Conservation (phyloP, 2,329 filamentous ascomycete genomes). For the Hortaea werneckii region DNA sequence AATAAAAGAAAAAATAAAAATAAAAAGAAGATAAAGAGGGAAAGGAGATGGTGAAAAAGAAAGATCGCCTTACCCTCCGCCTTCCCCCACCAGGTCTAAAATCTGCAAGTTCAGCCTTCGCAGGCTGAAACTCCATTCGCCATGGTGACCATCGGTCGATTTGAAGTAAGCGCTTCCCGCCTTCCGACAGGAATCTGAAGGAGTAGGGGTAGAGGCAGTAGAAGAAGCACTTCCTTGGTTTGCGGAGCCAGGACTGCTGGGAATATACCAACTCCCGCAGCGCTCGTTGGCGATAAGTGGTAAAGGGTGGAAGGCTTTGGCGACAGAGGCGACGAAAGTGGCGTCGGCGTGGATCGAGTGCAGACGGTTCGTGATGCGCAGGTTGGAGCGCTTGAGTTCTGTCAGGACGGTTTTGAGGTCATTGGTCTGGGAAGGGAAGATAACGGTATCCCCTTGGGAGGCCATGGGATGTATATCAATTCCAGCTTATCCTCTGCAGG, state of each 20-base stretch:
- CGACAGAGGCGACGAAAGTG: slow-evolving; percentile 57
- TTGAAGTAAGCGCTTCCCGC: slow-evolving; percentile 84
- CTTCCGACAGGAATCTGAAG: slow-evolving; percentile 34
- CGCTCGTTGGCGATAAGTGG: slow-evolving; percentile 87
- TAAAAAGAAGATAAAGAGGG: too few species aligned
- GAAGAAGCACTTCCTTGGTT: too few species aligned
- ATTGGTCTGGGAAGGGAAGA: slow-evolving; percentile 46
- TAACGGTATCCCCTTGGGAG: slow-evolving; percentile 22
- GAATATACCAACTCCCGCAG: slow-evolving; percentile 92
- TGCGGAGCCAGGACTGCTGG: slow-evolving; percentile 31
- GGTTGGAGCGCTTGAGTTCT: slow-evolving; percentile 63
- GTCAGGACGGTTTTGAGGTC: slow-evolving; percentile 60
- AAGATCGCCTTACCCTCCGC: slow-evolving; percentile 50
- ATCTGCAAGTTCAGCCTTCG: slow-evolving; percentile 77
- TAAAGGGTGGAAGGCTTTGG: slow-evolving; percentile 41
- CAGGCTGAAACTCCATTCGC: slow-evolving; percentile 83
- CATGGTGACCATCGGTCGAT: slow-evolving; percentile 87
- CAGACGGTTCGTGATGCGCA: slow-evolving; percentile 74
- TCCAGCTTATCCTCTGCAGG: too few species aligned
- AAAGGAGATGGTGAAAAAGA: background rate
- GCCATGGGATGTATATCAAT: too few species aligned
- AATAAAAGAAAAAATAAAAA: too few species aligned
- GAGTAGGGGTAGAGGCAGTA: too few species aligned
- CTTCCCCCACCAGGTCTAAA: slow-evolving; percentile 52
- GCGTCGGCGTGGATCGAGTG: slow-evolving; percentile 69